These are phyloP conservation scores for Microcos paniculata DNA, from an alignment of 345 rosid species.

Conservation along the genomic window DNA sequence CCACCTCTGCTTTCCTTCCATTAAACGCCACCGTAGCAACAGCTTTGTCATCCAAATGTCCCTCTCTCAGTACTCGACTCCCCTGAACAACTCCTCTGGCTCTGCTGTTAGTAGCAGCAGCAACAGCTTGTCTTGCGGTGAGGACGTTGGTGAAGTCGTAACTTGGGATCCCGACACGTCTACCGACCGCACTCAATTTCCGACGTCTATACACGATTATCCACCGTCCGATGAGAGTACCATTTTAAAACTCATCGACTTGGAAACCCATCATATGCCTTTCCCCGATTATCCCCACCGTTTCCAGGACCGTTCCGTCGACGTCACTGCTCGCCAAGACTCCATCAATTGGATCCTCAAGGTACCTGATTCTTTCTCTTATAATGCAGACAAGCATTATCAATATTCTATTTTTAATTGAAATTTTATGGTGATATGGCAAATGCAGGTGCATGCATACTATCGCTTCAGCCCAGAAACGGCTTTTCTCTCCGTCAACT, in stretches of 20 bases:
- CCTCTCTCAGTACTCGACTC: slow-evolving; percentile 12
- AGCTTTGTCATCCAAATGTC: slow-evolving; percentile 5
- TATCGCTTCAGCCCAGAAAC: slow-evolving; percentile 50
- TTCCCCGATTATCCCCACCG: slow-evolving; percentile 39
- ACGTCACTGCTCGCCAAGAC: slow-evolving; percentile 62
- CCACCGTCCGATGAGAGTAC: slow-evolving; percentile 27
- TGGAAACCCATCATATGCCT: slow-evolving; percentile 42
- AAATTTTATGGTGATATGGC: background rate
- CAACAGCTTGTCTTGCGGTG: slow-evolving; percentile 20
- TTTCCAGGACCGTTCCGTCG: slow-evolving; percentile 43
- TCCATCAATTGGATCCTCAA: slow-evolving; percentile 71
- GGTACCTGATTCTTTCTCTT: slow-evolving; percentile 19
- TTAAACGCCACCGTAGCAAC: background rate
- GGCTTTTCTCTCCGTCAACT: slow-evolving; percentile 54
- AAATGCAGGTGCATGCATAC: slow-evolving; percentile 54
- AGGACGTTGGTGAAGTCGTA: slow-evolving; percentile 30
- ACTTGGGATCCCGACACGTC: slow-evolving; percentile 20
- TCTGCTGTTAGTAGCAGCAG: slow-evolving; percentile 15
- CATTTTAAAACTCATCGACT: slow-evolving; percentile 31
- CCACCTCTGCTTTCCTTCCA: background rate
- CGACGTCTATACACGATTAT: background rate
- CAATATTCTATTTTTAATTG: background rate
- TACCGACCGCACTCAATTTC: slow-evolving; percentile 19
- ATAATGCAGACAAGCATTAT: background rate
- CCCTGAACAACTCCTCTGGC: slow-evolving; percentile 15